Conservation (phyloP, 2,329 filamentous ascomycete genomes). For the Raffaelea deltoideospora region DNA sequence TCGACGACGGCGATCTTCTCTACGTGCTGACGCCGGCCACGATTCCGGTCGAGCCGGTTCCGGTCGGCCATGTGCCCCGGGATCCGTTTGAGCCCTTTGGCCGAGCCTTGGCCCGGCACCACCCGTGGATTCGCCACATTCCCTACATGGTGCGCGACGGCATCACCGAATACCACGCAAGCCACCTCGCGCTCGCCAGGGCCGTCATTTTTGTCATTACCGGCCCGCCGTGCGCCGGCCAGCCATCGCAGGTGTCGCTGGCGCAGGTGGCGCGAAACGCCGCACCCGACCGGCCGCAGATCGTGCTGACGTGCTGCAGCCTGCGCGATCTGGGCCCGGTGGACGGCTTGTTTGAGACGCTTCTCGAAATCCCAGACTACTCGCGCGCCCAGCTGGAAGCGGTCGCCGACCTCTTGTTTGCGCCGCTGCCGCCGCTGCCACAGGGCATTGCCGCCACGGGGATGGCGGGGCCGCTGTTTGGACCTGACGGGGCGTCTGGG, state of each 20-base stretch:
- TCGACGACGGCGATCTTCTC: slow-evolving; percentile 37
- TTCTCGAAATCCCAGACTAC: slow-evolving; percentile 35
- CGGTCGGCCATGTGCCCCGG: slow-evolving; percentile 18
- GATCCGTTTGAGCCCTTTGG: slow-evolving; percentile 65
- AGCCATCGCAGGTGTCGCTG: slow-evolving; percentile 32
- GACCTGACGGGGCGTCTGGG: too few species aligned
- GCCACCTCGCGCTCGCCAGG: slow-evolving; percentile 45
- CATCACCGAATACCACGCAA: slow-evolving; percentile 47
- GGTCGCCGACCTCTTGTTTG: slow-evolving; percentile 37
- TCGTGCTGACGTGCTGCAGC: slow-evolving; percentile 37
- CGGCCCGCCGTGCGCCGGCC: slow-evolving; percentile 27
- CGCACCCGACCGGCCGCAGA: slow-evolving; percentile 25
- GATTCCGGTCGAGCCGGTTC: slow-evolving; percentile 25
- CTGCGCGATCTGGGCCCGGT: slow-evolving; percentile 22
- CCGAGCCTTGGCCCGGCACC: slow-evolving; percentile 41
- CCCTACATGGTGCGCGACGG: slow-evolving; percentile 51
- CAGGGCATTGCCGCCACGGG: too few species aligned
- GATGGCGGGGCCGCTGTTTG: too few species aligned
- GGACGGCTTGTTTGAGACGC: slow-evolving; percentile 31
- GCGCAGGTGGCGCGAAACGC: slow-evolving; percentile 18
- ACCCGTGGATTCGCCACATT: slow-evolving; percentile 51
- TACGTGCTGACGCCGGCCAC: slow-evolving; percentile 46
- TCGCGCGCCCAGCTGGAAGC: slow-evolving; percentile 28
- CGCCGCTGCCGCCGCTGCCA: slow-evolving; percentile 11
- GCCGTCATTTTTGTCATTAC: slow-evolving; percentile 47